Base-by-base conservation (phyloP, 345 rosid genomes). In the Lepidium aucheri region DNA sequence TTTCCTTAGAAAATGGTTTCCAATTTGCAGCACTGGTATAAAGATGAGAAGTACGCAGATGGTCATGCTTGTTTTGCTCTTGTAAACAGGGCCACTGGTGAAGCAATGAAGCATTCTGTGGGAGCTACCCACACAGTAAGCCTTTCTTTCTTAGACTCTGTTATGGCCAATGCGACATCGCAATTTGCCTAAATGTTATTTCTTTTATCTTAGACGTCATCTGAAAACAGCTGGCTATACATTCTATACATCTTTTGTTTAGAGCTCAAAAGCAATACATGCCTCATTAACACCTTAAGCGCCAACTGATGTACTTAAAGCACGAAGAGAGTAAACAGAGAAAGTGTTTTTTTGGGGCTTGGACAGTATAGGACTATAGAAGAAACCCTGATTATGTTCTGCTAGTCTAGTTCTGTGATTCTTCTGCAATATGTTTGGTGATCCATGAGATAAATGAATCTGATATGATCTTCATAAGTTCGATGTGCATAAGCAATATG, bases 101-200 rank as follows among this genome's bases (percentile, higher is more conserved):
- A 84, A 78, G 99, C 95, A 49, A 52, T 94, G 41, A 90, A 90
- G 76, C 99, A 90, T 74, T 84, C 95, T 15, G 52, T 76, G 26
- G 99, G 92, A 77, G 92, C 69, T 42, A 38, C 85, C 51, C 83
- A 84, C 44, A 97, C 99, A 5, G 99, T 94, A 84, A 90, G 86
- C 8, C 5, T 41, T 60, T 42, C 54, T 20, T 34, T 9, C 34
- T 28, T 53, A 35, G 16, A 17, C 8, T 32, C n/a, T n/a, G 3
- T 65, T 30, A 41, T 52, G 8, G 11, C 18, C 14, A 53, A 7
- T 26, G n/a, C 6, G 51, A 42, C 7, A 60, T 15, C 5, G 11
- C 57, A 1, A 38, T 16, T n/a, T 51, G 6, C 24, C 22, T 22
- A 22, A 22, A 56, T 33, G 8, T 30, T 30, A 30, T 8, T 8